These are phyloP conservation scores for Yamadazyma triangularis DNA, from an alignment of 1,139 yeast genomes.

Conservation along the genomic window DNA sequence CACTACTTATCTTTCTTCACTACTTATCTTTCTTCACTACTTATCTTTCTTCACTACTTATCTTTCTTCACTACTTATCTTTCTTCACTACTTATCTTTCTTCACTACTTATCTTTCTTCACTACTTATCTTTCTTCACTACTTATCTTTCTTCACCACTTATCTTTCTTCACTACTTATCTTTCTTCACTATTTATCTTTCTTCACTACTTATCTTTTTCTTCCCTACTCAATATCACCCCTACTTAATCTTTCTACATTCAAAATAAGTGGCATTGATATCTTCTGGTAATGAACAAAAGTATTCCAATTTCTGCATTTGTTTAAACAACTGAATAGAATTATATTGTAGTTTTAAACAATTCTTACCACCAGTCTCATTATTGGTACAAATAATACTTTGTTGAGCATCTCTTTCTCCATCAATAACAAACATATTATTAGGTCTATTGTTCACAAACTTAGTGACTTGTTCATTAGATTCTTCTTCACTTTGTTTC, in stretches of 20 bases:
- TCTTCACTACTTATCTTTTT: no score
- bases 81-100: no score
- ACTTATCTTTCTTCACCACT: no score
- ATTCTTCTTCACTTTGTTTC: conserved; percentile 7
- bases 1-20: no score
- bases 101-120: no score
- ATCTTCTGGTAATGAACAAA: conserved; percentile 45
- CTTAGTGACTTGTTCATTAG: conserved; percentile 12
- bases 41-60: no score
- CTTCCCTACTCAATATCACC: no score
- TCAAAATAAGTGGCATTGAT: conserved; percentile 46
- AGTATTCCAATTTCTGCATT: conserved; percentile 43
- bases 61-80: no score
- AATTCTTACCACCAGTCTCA: conserved; percentile 40
- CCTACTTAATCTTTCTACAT: conserved; percentile 35
- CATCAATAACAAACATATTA: conserved; percentile 40
- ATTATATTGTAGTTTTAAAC: conserved; percentile 36
- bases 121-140: no score
- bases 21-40: no score
- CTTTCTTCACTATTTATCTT: no score
- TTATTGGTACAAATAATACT: conserved; percentile 43
- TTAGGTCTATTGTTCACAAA: conserved; percentile 24
- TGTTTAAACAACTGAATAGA: conserved; percentile 40
- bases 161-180: no score
- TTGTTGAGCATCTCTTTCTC: conserved; percentile 34